A percentile compares a stretch with the other conserved stretches of the same genome.
These are phyloP conservation scores for Myriosclerotinia duriaeana DNA, from an alignment of 2,329 filamentous ascomycete genomes.

Conservation along the genomic window DNA sequence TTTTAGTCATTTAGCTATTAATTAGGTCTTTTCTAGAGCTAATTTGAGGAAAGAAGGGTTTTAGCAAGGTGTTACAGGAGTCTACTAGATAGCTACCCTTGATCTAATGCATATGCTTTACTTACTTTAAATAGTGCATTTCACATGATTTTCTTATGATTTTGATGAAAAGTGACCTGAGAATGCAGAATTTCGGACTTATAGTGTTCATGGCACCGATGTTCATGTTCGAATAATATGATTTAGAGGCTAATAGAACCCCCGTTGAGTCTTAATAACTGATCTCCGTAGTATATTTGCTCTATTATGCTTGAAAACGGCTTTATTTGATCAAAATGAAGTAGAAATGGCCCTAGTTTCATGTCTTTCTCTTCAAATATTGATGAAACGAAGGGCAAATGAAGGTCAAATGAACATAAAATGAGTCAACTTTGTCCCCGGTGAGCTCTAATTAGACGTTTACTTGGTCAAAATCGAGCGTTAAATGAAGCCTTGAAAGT, in stretches of 20 bases:
- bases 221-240: background rate
- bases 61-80: background rate
- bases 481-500: background rate
- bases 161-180: background rate
- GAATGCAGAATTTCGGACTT: background rate
- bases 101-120: background rate
- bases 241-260: background rate
- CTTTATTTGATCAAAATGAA: background rate
- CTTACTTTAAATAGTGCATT: background rate
- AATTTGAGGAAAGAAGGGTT: too few relatives aligned
- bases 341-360: background rate
- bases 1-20: background rate
- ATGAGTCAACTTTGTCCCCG: background rate
- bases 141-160: background rate
- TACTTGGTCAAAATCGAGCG: background rate
- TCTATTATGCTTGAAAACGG: background rate
- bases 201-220: background rate
- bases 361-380: background rate
- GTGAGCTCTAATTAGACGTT: background rate
- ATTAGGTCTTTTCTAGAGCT: background rate
- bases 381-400: background rate
- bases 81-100: slow-evolving; percentile 1
- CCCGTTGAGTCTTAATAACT: background rate
- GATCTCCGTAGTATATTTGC: background rate
- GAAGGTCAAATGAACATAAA: background rate